A percentile compares a stretch with the other conserved stretches of the same genome.
Evolutionary conservation across 108 stramenopile genomes (phyloP).

Genomic region (Pseudonitzschia multistriata): DNA sequence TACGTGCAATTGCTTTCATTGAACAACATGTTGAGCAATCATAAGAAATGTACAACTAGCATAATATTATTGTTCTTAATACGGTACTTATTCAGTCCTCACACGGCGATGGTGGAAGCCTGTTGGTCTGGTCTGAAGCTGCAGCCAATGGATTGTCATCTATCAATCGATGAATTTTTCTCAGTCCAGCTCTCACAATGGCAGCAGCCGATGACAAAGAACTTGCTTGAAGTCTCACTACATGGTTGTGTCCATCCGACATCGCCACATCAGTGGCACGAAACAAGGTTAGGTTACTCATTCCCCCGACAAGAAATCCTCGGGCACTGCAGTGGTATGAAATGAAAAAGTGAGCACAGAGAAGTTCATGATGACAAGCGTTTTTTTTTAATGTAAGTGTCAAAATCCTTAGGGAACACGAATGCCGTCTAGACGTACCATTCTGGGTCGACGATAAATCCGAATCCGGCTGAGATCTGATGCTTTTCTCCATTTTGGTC

Average conservation of each 20-base stretch:
- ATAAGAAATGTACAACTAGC: too few relatives aligned
- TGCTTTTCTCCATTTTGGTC: constrained; percentile 16
- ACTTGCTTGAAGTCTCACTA: constrained; percentile 2
- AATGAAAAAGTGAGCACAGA: background rate
- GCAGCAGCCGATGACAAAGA: constrained; percentile 20
- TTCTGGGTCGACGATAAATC: constrained; percentile 31
- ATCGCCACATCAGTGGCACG: constrained; percentile 24
- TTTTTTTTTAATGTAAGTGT: too few relatives aligned
- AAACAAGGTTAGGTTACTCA: constrained; percentile 15
- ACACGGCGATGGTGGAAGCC: background rate
- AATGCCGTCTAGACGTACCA: constrained; percentile 22
- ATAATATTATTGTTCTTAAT: too few relatives aligned
- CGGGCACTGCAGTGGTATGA: constrained; percentile 4
- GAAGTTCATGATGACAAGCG: too few relatives aligned
- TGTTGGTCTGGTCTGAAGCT: background rate
- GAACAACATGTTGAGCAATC: too few relatives aligned
- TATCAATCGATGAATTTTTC: constrained; percentile 26
- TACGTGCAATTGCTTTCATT: too few relatives aligned
- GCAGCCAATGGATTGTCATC: constrained; percentile 5
- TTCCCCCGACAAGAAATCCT: constrained; percentile 28
- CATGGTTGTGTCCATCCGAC: constrained; percentile 9
- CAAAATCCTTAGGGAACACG: background rate
- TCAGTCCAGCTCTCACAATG: constrained; percentile 22
- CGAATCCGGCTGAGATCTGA: constrained; percentile 18
- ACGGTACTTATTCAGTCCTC: too few relatives aligned